Evolutionary conservation across 2,329 filamentous ascomycete genomes (phyloP), one percentile per base, ranked within the genome.

Genomic region (Alternaria gansuensis): DNA sequence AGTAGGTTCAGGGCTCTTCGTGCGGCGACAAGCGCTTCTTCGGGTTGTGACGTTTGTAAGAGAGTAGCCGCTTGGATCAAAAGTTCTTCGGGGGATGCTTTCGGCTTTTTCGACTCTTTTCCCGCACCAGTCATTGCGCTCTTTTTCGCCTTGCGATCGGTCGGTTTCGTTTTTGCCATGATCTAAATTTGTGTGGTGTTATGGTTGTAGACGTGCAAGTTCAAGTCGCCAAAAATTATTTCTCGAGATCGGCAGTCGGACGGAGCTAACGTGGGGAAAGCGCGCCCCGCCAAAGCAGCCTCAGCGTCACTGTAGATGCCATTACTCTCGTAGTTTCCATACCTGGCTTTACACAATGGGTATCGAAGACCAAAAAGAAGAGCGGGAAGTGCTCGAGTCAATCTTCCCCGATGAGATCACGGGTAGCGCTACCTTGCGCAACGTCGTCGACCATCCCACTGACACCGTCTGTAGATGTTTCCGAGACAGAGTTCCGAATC

Each of bases 341-440:
- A 50, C 17, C 68, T 29, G 61, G 60, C 50, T 23, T 70, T 37
- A 28, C 65, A 59, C 51, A 54, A 84, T 84, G 82, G 82, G 82
- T 26, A 68, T 77, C 59, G 94, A 98, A 83, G 95, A 99, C 61
- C 95, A 99, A 79, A 82, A 89, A 66, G 95, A 99, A 81, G 95
- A 99, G 85, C 89, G 93, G 62, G 95, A 99, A 79, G 94, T 99
- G 70, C 92, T 99, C 76, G 92, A 96, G 75, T 97, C 94, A 61
- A 99, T 99, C 75, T 99, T 98, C 70, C 93, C 95, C 1, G 94
- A 99, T 60, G 95, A 99, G 81, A 97, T 99, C 69, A 94, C 89
- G 85, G 90, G 93, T 94, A 73, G 39, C 10, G n/a, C 34, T 49
- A 2, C 10, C 37, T 11, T 43, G 26, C 41, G 21, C 51, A 23